Evolutionary conservation across 495 filamentous ascomycete genomes (phyloP).

Genomic region (Neurospora sp.): DNA sequence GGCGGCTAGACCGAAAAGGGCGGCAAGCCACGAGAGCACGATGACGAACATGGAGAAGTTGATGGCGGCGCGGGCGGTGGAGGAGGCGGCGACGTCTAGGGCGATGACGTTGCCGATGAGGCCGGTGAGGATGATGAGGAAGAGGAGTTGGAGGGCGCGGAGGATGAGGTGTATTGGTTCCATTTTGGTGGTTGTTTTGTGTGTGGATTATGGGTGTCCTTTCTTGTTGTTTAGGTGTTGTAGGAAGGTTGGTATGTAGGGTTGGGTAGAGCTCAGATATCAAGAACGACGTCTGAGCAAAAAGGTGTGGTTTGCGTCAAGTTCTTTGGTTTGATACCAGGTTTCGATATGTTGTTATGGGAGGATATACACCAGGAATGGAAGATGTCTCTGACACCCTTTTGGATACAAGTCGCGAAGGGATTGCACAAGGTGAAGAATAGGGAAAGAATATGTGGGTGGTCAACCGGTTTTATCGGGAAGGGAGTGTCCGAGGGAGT

Average conservation of each 20-base stretch:
- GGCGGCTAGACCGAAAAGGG: slow-evolving; percentile 27
- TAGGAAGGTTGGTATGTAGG: neutral
- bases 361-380: neutral
- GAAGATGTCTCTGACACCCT: neutral
- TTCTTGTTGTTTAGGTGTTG: neutral
- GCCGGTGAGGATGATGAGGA: slow-evolving; percentile 33
- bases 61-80: slow-evolving; percentile 28
- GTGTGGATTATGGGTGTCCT: neutral
- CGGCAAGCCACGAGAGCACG: slow-evolving; percentile 31
- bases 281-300: neutral
- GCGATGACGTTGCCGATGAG: slow-evolving; percentile 42
- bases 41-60: slow-evolving; percentile 43
- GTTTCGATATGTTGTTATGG: neutral
- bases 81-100: slow-evolving; percentile 26
- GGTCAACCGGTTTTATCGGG: neutral
- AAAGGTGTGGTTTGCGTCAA: neutral
- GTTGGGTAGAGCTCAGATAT: neutral
- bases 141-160: slow-evolving; percentile 32
- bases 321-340: neutral
- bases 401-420: neutral
- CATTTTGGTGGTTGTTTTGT: slow-evolving; percentile 20
- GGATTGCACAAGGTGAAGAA: neutral
- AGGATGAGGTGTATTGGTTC: slow-evolving; percentile 26
- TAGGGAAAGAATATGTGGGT: neutral
- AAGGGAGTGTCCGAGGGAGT: neutral